Evolutionary conservation across 1,139 yeast species (phyloP), one percentile per base, ranked within the genome.

Genomic region (Yamadazyma buinensis): DNA sequence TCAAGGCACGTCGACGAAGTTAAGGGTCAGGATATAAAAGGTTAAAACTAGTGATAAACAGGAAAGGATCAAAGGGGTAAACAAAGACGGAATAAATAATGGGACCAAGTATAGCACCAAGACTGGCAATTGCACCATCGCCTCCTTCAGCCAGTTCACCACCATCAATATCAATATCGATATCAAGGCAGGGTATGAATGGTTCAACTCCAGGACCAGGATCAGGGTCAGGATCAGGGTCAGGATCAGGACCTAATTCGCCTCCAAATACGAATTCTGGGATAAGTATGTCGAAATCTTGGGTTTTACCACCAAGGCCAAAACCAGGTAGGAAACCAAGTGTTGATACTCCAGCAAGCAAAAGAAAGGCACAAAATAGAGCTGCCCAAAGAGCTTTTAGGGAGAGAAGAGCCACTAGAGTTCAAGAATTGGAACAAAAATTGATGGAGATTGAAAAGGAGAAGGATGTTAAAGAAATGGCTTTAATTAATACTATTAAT

Each of bases 371-470:
- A 1, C 97, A 90, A 60, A 90, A 90, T 55, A 69, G 97, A 40
- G 96, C 95, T 18, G 97, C 97, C 3, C 97, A 88, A 61, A 61
- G 97, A 37, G 97, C 97, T 0, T 90, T 88, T 60, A 61, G 95
- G 42, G 87, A 86, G 57, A 64, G 94, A 47, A 59, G 94, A 48
- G 95, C 95, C 14, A 80, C 77, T 8, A 48, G 77, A 39, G 75
- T 73, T 19, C 75, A 72, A 47, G 73, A 67, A 44, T 48, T 67
- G 36, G 72, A 71, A 49, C 59, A 57, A 38, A 60, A 68, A 52
- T 51, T 72, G 58, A 63, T 75, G 52, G 83, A 78, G 44, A 73
- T 84, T 26, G 85, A 80, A 48, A 74, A 77, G 47, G 90, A 82
- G 39, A 67, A 74, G 30, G 80, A 75, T 32, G 63, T 75, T 19